Base-by-base conservation (phyloP, 306 rosid genomes). In the Quercus robur region DNA sequence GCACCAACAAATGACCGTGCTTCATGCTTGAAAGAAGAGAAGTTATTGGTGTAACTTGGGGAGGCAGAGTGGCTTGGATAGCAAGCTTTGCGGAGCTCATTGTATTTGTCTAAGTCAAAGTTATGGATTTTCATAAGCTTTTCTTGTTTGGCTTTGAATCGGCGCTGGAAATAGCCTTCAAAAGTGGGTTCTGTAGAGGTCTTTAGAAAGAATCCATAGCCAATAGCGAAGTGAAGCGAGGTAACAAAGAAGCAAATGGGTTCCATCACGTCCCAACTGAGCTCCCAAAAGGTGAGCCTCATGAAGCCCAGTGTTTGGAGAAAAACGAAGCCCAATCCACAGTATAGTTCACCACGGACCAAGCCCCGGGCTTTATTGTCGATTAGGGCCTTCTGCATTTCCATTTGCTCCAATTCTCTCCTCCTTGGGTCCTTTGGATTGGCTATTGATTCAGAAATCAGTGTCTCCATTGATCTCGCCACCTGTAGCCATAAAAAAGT, bases 201-300 rank as follows among this genome's bases (percentile, higher is more conserved):
- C 35, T 81, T 70, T 0, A 93, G 79, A 61, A 95, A 95, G 81
- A 91, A 95, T 35, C 75, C 78, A 25, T 91, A 95, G 0, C 90
- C 93, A 1, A 95, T 41, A 20, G 68, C 87, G 46, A 89, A 89
- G 61, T 90, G 79, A 1, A 91, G 19, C 2, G 97, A 90, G 0
- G 94, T 76, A 2, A 84, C 80, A 23, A 95, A 95, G 85, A 95
- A 95, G 78, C 99, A 95, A 33, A 93, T 90, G 76, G 99, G 99
- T 57, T 95, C 99, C 99, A 95, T 95, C 20, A 95, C 98, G 77
- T 95, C 99, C 98, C 99, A 95, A 4, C 88, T 91, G 9, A 95
- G 82, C 78, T 95, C 99, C 97, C 98, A 95, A 52, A 95, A 95
- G 0, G 98, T 95, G 6, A 95, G 92, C 85, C 98, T 88, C 89